Evolutionary conservation across 331 rosid species (phyloP).

Genomic region (Phaseolus coccineus): DNA sequence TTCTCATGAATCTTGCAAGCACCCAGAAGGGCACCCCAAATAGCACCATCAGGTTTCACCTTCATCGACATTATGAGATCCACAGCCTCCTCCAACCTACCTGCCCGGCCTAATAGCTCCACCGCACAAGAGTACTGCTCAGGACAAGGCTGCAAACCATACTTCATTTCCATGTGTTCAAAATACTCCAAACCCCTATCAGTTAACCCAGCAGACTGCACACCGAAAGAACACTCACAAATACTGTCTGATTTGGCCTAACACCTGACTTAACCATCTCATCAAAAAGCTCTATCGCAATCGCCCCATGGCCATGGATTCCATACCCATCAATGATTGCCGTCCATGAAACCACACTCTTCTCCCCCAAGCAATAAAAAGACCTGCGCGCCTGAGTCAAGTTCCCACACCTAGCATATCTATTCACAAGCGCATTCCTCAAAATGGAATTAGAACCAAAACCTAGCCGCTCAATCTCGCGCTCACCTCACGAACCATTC

Average conservation of each 20-base stretch:
- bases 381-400: conserved; percentile 46
- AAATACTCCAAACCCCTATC: conserved; percentile 55
- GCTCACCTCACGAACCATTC: conserved; percentile 54
- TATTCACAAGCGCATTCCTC: conserved; percentile 55
- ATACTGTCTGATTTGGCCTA: conserved; percentile 56
- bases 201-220: conserved; percentile 64
- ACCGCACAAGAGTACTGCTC: conserved; percentile 87
- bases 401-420: conserved; percentile 65
- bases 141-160: conserved; percentile 53
- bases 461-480: conserved; percentile 41
- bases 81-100: conserved; percentile 75
- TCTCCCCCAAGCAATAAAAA: conserved; percentile 47
- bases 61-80: conserved; percentile 67
- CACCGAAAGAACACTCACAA: conserved; percentile 56
- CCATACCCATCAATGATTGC: conserved; percentile 65
- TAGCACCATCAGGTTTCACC: conserved; percentile 82
- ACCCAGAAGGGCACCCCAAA: conserved; percentile 95
- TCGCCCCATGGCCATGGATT: conserved; percentile 57
- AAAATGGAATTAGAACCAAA: conserved; percentile 53
- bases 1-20: conserved; percentile 88
- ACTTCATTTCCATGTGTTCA: conserved; percentile 53
- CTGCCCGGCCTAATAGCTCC: conserved; percentile 94
- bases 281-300: conserved; percentile 50
- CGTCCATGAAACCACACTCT: conserved; percentile 67
- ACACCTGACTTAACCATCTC: conserved; percentile 53